Conservation (phyloP, 495 filamentous ascomycete genomes). For the Talaromyces trachyspermus region DNA sequence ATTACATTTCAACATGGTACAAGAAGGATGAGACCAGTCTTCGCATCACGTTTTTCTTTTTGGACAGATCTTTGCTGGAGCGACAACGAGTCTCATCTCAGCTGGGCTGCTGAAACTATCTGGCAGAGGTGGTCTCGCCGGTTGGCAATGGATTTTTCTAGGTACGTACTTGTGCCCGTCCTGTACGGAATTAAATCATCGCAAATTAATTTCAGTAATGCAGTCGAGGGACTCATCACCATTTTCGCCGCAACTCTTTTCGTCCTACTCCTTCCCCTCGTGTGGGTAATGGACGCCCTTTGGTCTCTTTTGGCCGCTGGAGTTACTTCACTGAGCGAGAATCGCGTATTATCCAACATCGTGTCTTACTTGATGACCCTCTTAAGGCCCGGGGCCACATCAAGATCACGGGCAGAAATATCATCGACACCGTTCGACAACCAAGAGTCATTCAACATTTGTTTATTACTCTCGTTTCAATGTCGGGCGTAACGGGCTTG, state of each 20-base stretch:
- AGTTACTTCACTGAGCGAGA: constrained; percentile 38
- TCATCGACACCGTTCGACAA: constrained; percentile 31
- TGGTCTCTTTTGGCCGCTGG: constrained; percentile 35
- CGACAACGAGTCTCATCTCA: constrained; percentile 45
- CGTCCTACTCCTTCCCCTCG: constrained; percentile 40
- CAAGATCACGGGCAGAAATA: constrained; percentile 33
- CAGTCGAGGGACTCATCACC: constrained; percentile 49
- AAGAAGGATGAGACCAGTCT: constrained; percentile 48
- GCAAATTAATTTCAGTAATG: too few species aligned
- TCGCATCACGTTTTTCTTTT: constrained; percentile 50
- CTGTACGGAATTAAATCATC: too few species aligned
- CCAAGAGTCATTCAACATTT: constrained; percentile 37
- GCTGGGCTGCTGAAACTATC: constrained; percentile 43
- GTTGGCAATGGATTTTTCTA: constrained; percentile 60
- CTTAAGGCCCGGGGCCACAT: constrained; percentile 31
- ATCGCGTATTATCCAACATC: constrained; percentile 32
- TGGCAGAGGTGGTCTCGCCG: constrained; percentile 39
- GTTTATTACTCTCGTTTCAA: constrained; percentile 39
- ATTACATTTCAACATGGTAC: constrained; percentile 54
- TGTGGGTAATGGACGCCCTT: constrained; percentile 31
- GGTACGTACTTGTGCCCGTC: constrained; percentile 28
- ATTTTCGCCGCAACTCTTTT: constrained; percentile 44
- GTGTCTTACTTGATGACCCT: constrained; percentile 39
- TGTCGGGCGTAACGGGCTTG: constrained; percentile 39
- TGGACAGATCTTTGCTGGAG: constrained; percentile 45